Base-by-base conservation (phyloP, 805 yeast species). In the Vanderwaltozyma verrucispora region DNA sequence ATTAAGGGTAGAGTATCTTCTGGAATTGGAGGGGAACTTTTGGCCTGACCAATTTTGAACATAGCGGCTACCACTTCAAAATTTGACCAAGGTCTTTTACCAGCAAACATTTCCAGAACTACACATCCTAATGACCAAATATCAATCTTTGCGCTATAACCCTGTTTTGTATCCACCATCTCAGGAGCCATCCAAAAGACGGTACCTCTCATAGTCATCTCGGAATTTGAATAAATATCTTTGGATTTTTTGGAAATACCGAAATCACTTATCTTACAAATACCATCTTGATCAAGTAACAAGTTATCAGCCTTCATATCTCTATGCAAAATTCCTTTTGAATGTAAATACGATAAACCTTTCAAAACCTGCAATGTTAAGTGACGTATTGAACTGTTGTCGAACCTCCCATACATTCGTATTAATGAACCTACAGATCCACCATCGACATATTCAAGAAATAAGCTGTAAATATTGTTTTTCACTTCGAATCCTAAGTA, bases 111-210 rank as follows among this genome's bases (percentile, higher is more conserved):
- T 59, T 92, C 98, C 36, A 92, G 59, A 19, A 92, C 94, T 32
- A 92, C 96, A 65, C 99, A 92, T 1, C 99, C 99, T 18, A 89
- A 60, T 1, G 97, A 88, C 99, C 99, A 92, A 28, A 92, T 88
- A 60, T 92, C 99, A 18, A 92, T 87, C 61, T 92, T 92, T 16
- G 98, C 98, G 65, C 94, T 85, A 57, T 92, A 92, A 1, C 98
- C 98, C 55, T 81, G 92, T 46, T 78, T 78, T 41, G 85, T 86
- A 55, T 87, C 89, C 35, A 92, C 87, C 46, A 94, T 95, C 55
- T 92, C 99, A 0, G 99, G 99, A 1, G 99, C 99, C 98, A 92
- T 92, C 98, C 98, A 92, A 59, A 88, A 92, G 1, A 94, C 86
- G 0, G 98, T 88, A 18, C 99, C 99, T 60, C 94, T 95, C 94